Conservation (phyloP, 2,329 filamentous ascomycete genomes). For the Biscogniauxia sp. region DNA sequence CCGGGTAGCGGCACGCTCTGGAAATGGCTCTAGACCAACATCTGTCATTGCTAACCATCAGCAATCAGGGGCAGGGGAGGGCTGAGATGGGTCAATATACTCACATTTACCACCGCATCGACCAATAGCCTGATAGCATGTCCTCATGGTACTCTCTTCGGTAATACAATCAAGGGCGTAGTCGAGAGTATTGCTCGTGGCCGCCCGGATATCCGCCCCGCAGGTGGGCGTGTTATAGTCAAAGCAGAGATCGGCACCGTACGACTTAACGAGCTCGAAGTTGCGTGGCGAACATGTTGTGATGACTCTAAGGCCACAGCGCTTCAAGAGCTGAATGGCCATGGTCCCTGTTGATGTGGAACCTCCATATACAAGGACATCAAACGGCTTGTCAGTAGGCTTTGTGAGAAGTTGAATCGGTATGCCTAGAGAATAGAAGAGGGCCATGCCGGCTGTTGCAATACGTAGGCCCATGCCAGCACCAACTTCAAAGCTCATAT, state of each 20-base stretch:
- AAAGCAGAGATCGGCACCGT: conserved; percentile 4
- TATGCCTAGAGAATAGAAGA: conserved; percentile 31
- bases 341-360: conserved; percentile 41
- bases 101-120: conserved; percentile 2
- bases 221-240: conserved; percentile 5
- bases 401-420: conserved; percentile 20
- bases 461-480: conserved; percentile 30
- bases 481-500: conserved; percentile 30
- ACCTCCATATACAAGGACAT: conserved; percentile 45
- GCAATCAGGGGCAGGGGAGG: neutral
- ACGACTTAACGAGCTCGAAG: conserved; percentile 3
- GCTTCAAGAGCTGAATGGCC: conserved; percentile 42
- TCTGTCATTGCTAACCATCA: neutral
- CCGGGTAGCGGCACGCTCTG: conserved; percentile 1
- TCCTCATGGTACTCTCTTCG: neutral
- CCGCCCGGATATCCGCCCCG: conserved; percentile 44
- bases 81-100: neutral
- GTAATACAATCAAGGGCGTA: conserved; percentile 11
- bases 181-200: conserved; percentile 1
- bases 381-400: conserved; percentile 11
- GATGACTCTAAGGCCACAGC: conserved; percentile 7
- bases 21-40: conserved; percentile 8
- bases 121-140: conserved; percentile 10
- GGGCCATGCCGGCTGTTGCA: conserved; percentile 29
- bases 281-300: conserved; percentile 4